Evolutionary conservation across 1,139 yeast species (phyloP).

Genomic region (Saccharomyces uvarum): DNA sequence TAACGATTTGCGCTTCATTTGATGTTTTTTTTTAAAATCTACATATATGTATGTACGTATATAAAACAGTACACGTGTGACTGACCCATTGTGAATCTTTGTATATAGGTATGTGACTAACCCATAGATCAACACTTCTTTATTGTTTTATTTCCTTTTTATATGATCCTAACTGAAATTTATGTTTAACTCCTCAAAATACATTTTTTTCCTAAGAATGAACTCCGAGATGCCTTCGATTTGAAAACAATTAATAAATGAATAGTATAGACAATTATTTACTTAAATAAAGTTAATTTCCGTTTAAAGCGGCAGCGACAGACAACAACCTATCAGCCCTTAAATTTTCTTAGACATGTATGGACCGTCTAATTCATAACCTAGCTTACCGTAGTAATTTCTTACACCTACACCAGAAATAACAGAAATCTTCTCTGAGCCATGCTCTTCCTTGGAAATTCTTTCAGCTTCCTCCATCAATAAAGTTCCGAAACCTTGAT

Average conservation of each 20-base stretch:
- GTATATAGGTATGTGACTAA: background rate
- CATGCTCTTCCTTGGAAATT: conserved; percentile 92
- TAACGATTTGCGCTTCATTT: background rate
- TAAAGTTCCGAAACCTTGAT: conserved; percentile 96
- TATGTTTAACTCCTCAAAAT: background rate
- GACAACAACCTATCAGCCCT: background rate
- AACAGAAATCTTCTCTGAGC: conserved; percentile 82
- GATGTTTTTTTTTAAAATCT: background rate
- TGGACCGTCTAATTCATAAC: conserved; percentile 91
- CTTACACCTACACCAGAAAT: conserved; percentile 97
- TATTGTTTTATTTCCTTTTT: background rate
- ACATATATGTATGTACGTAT: background rate
- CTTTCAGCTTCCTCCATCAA: conserved; percentile 98
- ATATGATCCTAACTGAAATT: background rate
- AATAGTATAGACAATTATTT: background rate
- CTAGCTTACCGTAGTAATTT: conserved; percentile 85
- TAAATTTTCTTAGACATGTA: conserved; percentile 67
- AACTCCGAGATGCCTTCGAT: background rate
- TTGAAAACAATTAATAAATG: background rate
- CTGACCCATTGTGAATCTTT: background rate
- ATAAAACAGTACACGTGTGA: background rate
- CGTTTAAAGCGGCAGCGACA: background rate
- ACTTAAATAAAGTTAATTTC: background rate
- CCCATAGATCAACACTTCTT: background rate
- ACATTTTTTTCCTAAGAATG: background rate